Evolutionary conservation across 2,329 filamentous ascomycete genomes (phyloP).

Genomic region (Fusarium annulatum): DNA sequence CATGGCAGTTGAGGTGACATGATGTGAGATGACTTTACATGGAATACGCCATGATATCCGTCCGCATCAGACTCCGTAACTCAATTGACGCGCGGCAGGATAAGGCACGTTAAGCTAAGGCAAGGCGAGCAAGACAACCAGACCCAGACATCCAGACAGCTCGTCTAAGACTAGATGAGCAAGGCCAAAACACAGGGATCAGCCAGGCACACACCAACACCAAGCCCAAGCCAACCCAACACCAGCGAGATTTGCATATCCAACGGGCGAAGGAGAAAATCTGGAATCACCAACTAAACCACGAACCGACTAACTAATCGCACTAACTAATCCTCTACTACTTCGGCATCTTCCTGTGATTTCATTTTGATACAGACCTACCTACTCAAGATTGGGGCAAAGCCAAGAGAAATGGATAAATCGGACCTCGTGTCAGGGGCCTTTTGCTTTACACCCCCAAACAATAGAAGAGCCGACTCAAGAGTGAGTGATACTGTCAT

Average conservation of each 20-base stretch:
- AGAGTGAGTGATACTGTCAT: not conserved
- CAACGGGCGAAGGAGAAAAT: constrained; percentile 6
- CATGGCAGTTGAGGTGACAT: not conserved
- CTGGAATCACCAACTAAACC: constrained; percentile 13
- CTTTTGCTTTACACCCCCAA: constrained; percentile 11
- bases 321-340: not conserved
- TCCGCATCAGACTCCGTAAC: constrained; percentile 10
- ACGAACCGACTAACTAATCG: not conserved
- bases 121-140: constrained; percentile 22
- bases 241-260: constrained; percentile 6
- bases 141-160: constrained; percentile 17
- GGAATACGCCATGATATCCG: constrained; percentile 14
- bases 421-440: not conserved
- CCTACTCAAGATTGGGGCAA: constrained; percentile 11
- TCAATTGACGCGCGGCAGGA: constrained; percentile 34
- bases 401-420: constrained; percentile 5
- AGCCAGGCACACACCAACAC: constrained; percentile 14
- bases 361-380: constrained; percentile 18
- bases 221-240: not conserved
- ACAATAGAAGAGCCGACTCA: constrained; percentile 12
- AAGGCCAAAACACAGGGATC: constrained; percentile 22
- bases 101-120: constrained; percentile 22
- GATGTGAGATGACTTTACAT: constrained; percentile 1
- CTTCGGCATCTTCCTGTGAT: constrained; percentile 20
- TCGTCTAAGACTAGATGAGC: constrained; percentile 3